These are phyloP conservation scores for Cicer yamashitae DNA, from an alignment of 306 rosid species.

Conservation along the genomic window DNA sequence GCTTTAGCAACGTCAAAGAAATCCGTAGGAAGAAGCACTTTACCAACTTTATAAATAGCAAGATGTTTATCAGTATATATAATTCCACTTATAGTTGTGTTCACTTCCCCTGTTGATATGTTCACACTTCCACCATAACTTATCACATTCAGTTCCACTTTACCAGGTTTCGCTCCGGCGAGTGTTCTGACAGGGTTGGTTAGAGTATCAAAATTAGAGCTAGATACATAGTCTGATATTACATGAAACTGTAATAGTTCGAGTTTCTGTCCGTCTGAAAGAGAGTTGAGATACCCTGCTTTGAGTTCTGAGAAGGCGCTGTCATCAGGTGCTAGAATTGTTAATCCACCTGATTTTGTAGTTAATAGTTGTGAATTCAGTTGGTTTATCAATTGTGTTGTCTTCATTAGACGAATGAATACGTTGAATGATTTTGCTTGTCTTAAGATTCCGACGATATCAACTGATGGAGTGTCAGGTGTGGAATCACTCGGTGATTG, in stretches of 20 bases:
- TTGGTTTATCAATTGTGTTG: conserved; percentile 67
- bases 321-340: conserved; percentile 66
- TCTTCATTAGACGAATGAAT: conserved; percentile 63
- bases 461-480: conserved; percentile 49
- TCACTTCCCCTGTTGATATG: conserved; percentile 65
- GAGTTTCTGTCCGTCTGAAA: conserved; percentile 59
- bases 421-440: conserved; percentile 59
- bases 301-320: conserved; percentile 62
- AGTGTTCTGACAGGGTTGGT: conserved; percentile 72
- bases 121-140: conserved; percentile 70
- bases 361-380: conserved; percentile 60
- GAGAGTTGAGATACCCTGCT: conserved; percentile 68
- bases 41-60: conserved; percentile 66
- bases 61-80: conserved; percentile 65
- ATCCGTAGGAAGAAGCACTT: conserved; percentile 64
- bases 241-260: conserved; percentile 69
- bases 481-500: conserved; percentile 46
- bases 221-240: conserved; percentile 53
- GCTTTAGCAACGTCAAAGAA: conserved; percentile 53
- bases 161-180: conserved; percentile 61
- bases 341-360: conserved; percentile 56
- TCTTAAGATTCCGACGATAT: conserved; percentile 58
- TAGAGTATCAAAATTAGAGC: conserved; percentile 67
- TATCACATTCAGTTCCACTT: conserved; percentile 60
- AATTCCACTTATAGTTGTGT: conserved; percentile 63